Evolutionary conservation across 768 basidiomycete genomes (phyloP).

Genomic region (Collybia sp.): DNA sequence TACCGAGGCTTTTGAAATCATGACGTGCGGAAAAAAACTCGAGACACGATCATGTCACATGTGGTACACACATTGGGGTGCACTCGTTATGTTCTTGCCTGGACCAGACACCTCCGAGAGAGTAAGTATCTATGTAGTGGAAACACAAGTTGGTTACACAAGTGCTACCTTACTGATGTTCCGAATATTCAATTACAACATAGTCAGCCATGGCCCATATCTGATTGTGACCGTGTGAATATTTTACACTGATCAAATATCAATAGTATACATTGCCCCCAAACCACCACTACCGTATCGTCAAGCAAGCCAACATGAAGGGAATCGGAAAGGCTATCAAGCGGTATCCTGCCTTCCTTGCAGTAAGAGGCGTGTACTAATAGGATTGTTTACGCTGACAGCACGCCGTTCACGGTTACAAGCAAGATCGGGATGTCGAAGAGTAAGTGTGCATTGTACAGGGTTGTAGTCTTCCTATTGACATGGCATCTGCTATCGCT

Average conservation of each 20-base stretch:
- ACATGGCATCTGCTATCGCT: background rate
- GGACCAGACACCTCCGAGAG: no score
- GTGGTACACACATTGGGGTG: no score
- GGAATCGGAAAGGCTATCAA: slow-evolving; percentile 74
- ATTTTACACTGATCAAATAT: no score
- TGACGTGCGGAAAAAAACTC: no score
- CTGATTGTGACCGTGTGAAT: background rate
- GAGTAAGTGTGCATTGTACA: slow-evolving; percentile 48
- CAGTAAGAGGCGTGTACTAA: background rate
- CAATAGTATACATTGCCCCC: no score
- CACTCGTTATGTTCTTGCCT: no score
- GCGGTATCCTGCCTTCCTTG: slow-evolving; percentile 42
- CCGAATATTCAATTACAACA: no score
- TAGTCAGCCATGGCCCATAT: background rate
- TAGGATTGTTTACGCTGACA: slow-evolving; percentile 19
- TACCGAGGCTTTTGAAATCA: no score
- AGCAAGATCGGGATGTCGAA: slow-evolving; percentile 88
- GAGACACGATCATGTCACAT: no score
- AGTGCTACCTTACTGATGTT: no score
- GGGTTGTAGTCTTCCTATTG: background rate
- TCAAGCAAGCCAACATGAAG: slow-evolving; percentile 55
- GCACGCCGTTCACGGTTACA: slow-evolving; percentile 89
- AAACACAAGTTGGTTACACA: no score
- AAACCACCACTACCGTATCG: background rate
- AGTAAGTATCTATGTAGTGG: no score